Conservation (phyloP, 2,329 filamentous ascomycete genomes). For the Xylaria sp. region DNA sequence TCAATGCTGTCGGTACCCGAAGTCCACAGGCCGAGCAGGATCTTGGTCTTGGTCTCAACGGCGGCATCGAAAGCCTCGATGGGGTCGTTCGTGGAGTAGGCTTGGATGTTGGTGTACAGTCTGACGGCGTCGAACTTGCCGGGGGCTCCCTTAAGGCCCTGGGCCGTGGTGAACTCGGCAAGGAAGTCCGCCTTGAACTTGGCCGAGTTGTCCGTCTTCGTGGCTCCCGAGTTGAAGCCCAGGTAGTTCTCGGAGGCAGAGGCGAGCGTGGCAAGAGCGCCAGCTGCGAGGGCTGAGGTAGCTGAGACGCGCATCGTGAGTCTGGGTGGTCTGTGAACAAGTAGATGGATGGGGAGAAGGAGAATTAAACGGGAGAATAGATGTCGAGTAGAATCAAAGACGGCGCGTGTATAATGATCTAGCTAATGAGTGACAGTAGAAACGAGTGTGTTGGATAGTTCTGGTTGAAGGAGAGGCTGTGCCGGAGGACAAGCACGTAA, state of each 20-base stretch:
- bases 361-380: not conserved
- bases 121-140: conserved; percentile 48
- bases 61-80: conserved; percentile 76
- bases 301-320: conserved; percentile 39
- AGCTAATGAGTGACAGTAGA: conserved; percentile 27
- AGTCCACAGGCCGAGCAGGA: conserved; percentile 66
- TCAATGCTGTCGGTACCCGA: conserved; percentile 52
- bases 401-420: conserved; percentile 1
- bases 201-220: conserved; percentile 47
- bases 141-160: conserved; percentile 47
- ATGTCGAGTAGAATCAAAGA: not conserved
- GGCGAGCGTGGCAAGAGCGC: conserved; percentile 39
- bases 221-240: conserved; percentile 50
- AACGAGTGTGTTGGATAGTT: conserved; percentile 30
- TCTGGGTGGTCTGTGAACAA: not conserved
- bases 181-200: conserved; percentile 48
- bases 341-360: not conserved
- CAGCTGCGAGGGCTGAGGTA: conserved; percentile 27
- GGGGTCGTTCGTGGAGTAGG: conserved; percentile 59
- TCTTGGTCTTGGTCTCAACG: conserved; percentile 58
- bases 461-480: conserved; percentile 30
- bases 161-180: conserved; percentile 48
- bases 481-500: conserved; percentile 13
- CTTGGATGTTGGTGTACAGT: conserved; percentile 46
- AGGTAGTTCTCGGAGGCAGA: conserved; percentile 46